Percentiles rank a stretch among this genome's conserved stretches.
These are phyloP conservation scores for Colletotrichum plurivorum DNA, from an alignment of 2,329 filamentous ascomycete genomes.

Conservation along the genomic window DNA sequence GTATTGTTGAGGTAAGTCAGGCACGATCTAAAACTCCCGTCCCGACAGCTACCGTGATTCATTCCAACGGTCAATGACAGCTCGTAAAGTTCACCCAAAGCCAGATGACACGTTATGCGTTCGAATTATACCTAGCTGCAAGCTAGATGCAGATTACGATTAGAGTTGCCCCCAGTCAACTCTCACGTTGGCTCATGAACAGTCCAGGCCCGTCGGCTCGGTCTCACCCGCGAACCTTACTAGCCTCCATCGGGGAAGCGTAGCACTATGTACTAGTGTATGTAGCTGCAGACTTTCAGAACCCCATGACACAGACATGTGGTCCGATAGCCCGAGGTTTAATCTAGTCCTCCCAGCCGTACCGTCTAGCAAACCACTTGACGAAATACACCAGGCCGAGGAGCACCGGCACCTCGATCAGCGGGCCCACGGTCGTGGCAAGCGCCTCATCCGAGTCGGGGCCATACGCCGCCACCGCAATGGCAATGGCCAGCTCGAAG, in stretches of 20 bases:
- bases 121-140: neutral
- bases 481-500: slow-evolving; percentile 92
- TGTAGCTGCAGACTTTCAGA: slow-evolving; percentile 1
- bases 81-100: neutral
- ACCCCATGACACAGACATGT: slow-evolving; percentile 29
- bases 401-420: slow-evolving; percentile 89
- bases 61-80: neutral
- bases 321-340: slow-evolving; percentile 1
- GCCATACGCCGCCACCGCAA: slow-evolving; percentile 86
- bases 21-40: neutral
- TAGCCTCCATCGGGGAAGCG: slow-evolving; percentile 1
- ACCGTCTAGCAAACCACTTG: slow-evolving; percentile 68
- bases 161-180: slow-evolving; percentile 4
- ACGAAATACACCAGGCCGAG: slow-evolving; percentile 83
- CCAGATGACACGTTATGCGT: slow-evolving; percentile 3
- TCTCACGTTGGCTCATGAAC: neutral
- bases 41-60: neutral
- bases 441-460: slow-evolving; percentile 84
- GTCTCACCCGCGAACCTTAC: slow-evolving; percentile 21
- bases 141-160: neutral
- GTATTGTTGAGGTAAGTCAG: no score
- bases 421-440: slow-evolving; percentile 85
- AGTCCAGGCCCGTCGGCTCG: slow-evolving; percentile 1
- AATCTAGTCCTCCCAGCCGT: slow-evolving; percentile 64
- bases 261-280: no score